Evolutionary conservation across 75 land plant genomes (phyloP), one percentile per base, ranked within the genome.

Genomic region (Pseudotsuga menziesii): DNA sequence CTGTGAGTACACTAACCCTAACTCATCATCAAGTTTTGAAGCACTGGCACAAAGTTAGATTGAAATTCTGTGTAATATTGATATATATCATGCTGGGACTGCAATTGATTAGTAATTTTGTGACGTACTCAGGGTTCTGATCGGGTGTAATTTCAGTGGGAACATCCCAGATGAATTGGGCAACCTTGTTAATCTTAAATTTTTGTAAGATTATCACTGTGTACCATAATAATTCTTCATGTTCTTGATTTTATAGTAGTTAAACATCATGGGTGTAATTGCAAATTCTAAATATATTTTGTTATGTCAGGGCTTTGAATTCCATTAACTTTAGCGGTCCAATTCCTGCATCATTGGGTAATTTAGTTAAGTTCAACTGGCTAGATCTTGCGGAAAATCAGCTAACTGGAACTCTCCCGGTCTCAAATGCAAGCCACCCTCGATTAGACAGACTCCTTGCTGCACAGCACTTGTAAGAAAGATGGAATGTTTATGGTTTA

Each of bases 401-500:
- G 70, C 79, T 92, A 9, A 66, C 58, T 9, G 91, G 93, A 75
- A 25, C 64, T 1, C 75, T 92, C 29, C 95, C 93, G 5, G 80
- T 88, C 39, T 91, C 94, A 36, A 72, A 78, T 78, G 84, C 58
- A 2, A 64, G 5, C 14, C 54, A 64, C 0, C 58, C 81, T 56
- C 92, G 94, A 48, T 85, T 92, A 17, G 92, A 92, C 57, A 72
- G 56, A 73, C 88, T 90, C 7, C 16, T 61, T 27, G 9, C 74
- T 32, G 75, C 90, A 17, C 79, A 77, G 44, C 94, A 92, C 59
- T 92, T 92, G 94, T 92, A 86, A 77, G 92, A 76, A 14, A 56
- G 29, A 15, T 36, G 39, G 14, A n/a, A 36, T 39, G 25, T 29
- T 57, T 71, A 52, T n/a, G 7, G 57, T 17, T 82, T 58, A 20